A percentile compares a stretch with the other conserved stretches of the same genome.
Conservation (phyloP, 768 basidiomycete species). For the Boletales sp. region DNA sequence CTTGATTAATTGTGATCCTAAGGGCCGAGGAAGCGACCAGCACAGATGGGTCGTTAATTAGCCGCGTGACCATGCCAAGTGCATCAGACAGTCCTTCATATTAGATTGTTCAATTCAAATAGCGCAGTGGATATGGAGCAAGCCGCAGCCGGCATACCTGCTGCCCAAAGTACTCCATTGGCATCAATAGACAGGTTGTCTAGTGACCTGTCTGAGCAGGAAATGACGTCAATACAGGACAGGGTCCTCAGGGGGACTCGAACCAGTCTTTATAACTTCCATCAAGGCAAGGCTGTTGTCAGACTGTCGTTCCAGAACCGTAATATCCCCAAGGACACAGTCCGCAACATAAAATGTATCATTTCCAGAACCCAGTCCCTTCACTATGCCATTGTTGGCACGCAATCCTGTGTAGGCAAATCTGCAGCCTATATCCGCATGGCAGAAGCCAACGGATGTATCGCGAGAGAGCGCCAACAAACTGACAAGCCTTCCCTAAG, state of each 20-base stretch:
- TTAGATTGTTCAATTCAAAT: background rate
- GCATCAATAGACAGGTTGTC: slow-evolving; percentile 64
- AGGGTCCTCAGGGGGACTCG: slow-evolving; percentile 3
- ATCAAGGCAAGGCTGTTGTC: slow-evolving; percentile 56
- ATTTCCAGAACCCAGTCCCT: slow-evolving; percentile 38
- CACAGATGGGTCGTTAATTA: slow-evolving; percentile 41
- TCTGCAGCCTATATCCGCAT: slow-evolving; percentile 58
- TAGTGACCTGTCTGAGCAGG: slow-evolving; percentile 40
- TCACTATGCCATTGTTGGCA: slow-evolving; percentile 60
- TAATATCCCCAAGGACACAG: slow-evolving; percentile 41
- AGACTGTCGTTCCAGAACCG: slow-evolving; percentile 52
- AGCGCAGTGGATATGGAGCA: background rate
- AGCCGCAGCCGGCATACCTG: slow-evolving; percentile 38
- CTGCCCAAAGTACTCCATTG: slow-evolving; percentile 59
- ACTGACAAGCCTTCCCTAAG: slow-evolving; percentile 20
- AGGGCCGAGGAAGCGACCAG: slow-evolving; percentile 47
- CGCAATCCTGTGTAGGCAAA: slow-evolving; percentile 48
- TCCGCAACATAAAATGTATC: slow-evolving; percentile 64
- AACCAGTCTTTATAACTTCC: slow-evolving; percentile 56
- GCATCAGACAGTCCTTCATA: slow-evolving; percentile 42
- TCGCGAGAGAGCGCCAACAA: slow-evolving; percentile 32
- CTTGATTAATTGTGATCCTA: slow-evolving; percentile 52
- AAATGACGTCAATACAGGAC: slow-evolving; percentile 5
- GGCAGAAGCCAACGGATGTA: slow-evolving; percentile 63
- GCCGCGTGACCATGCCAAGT: slow-evolving; percentile 33